Evolutionary conservation across 208 protist genomes (phyloP), one percentile per base, ranked within the genome.

Genomic region (Jaenimonas drosophilae): DNA sequence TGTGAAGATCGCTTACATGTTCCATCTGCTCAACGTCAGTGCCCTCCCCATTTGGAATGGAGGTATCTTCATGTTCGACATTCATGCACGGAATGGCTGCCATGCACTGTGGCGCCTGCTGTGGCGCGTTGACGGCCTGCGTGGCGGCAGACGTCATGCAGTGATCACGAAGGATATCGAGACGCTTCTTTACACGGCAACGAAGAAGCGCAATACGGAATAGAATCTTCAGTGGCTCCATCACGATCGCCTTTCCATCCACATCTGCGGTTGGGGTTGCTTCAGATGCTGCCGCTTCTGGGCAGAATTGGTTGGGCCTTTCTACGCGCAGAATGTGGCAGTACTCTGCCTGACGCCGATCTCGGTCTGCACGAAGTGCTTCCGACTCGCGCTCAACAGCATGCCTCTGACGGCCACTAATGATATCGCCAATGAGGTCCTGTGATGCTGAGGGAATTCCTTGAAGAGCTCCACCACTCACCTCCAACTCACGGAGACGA

Each of bases 201-300:
- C 65, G 44, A 3, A 54, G 19, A 0, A 64, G 54, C 0, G 64
- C 38, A n/a, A 73, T 64, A 17, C 43, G 49, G 23, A 73, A 43
- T 4, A 73, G 39, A 16, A 51, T 63, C 21, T 56, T 44, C 0
- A 73, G 23, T n/a, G 65, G 59, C 2, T 36, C 28, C 19, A 63
- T 41, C 0, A 68, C 36, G 28, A 49, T 33, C 12, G 44, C 36
- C 0, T 55, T 52, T 6, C 37, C 65, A 24, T 63, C 49, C 23
- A 73, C 59, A 51, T 73, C 65, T 19, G 54, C 46, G 12, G 53
- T 28, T 0, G 52, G 59, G 0, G 20, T 17, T 0, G 65, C 46
- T 2, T 37, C 33, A 20, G 51, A 34, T 6, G 52, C 53, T 2
- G 7, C 12, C 1, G 33, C 16, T 12, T 14, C 32, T 12, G 16